Evolutionary conservation across 2,329 filamentous ascomycete genomes (phyloP).

Genomic region (Ophiocordyceps sinensis): DNA sequence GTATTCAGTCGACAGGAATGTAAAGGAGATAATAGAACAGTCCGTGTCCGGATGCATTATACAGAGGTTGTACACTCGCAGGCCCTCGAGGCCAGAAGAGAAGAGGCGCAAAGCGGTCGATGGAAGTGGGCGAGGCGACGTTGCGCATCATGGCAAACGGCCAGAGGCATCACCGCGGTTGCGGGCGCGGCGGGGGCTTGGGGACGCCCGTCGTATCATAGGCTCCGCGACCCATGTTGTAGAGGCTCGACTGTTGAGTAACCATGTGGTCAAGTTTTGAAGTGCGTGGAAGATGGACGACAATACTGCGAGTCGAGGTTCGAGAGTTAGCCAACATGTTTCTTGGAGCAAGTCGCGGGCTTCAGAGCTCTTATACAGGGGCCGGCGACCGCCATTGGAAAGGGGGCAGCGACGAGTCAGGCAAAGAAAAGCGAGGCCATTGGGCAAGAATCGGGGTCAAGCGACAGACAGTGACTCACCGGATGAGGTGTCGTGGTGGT

Average conservation of each 20-base stretch:
- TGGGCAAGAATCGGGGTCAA: slow-evolving; percentile 7
- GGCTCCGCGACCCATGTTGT: slow-evolving; percentile 35
- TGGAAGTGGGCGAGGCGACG: neutral
- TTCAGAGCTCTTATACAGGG: slow-evolving; percentile 1
- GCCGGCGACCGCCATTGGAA: neutral
- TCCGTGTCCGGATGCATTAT: slow-evolving; percentile 9
- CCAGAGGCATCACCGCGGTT: slow-evolving; percentile 18
- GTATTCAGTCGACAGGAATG: slow-evolving; percentile 19
- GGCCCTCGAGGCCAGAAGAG: slow-evolving; percentile 8
- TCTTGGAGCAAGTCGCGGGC: neutral
- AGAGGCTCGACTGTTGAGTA: slow-evolving; percentile 15
- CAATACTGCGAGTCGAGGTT: neutral
- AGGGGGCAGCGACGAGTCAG: slow-evolving; percentile 1
- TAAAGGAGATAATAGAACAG: neutral
- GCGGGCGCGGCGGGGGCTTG: slow-evolving; percentile 30
- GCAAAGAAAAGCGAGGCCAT: slow-evolving; percentile 5
- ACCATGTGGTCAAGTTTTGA: slow-evolving; percentile 25
- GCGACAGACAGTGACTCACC: slow-evolving; percentile 21
- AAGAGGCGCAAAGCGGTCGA: slow-evolving; percentile 1
- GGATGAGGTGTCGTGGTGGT: slow-evolving; percentile 14
- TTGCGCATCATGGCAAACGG: neutral
- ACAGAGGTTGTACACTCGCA: slow-evolving; percentile 7
- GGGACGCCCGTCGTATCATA: slow-evolving; percentile 36
- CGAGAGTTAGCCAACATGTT: neutral
- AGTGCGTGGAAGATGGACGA: slow-evolving; percentile 7